Percentiles rank a stretch among this genome's conserved stretches.
Evolutionary conservation across 805 yeast species (phyloP).

Genomic region (Komagataella populi): DNA sequence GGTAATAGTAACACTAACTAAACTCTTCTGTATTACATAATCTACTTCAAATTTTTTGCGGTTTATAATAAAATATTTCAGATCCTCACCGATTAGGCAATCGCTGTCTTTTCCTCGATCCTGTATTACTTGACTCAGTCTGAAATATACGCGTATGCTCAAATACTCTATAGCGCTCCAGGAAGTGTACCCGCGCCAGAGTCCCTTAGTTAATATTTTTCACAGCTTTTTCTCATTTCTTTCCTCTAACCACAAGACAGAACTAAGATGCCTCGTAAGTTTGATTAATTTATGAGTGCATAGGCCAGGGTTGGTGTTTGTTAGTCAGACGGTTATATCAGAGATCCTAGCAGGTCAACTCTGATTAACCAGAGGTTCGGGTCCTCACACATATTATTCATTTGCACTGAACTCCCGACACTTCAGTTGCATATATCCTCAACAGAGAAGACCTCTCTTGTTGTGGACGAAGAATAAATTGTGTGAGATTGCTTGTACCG

Average conservation of each 20-base stretch:
- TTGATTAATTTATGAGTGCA: slow-evolving; percentile 3
- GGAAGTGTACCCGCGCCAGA: not conserved
- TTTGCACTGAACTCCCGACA: slow-evolving; percentile 78
- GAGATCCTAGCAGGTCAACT: not conserved
- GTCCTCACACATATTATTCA: slow-evolving; percentile 34
- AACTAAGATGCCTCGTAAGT: slow-evolving; percentile 56
- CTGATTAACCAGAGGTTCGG: slow-evolving; percentile 43
- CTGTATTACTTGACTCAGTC: not conserved
- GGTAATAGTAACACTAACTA: too few species aligned
- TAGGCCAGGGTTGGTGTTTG: not conserved
- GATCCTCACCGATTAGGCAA: not conserved
- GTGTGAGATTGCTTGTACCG: not conserved
- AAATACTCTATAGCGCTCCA: not conserved
- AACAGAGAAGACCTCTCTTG: not conserved
- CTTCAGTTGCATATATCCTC: slow-evolving; percentile 43
- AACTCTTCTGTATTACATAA: not conserved
- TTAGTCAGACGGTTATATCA: not conserved
- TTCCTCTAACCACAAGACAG: slow-evolving; percentile 1
- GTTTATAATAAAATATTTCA: not conserved
- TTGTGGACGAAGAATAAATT: not conserved
- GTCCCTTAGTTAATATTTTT: not conserved
- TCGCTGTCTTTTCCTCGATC: not conserved
- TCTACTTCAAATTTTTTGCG: not conserved
- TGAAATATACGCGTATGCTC: not conserved
- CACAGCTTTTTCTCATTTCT: not conserved